Evolutionary conservation across 176 grass and related monocot genomes (phyloP).

Genomic region (Miscanthus lutarioriparius): DNA sequence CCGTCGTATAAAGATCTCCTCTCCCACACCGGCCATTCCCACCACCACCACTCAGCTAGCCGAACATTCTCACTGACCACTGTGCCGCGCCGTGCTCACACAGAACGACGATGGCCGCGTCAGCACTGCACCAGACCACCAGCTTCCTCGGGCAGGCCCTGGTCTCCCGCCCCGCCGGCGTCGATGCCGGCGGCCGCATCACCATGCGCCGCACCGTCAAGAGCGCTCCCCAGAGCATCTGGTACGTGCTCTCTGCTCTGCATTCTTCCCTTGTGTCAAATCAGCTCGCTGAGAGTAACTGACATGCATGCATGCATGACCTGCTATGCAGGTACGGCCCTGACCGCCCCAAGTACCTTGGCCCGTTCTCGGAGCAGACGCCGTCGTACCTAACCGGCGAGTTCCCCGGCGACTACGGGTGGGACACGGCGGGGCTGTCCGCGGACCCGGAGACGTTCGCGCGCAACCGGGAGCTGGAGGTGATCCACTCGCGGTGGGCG

Average conservation of each 20-base stretch:
- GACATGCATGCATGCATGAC: neutral
- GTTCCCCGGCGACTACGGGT: conserved; percentile 91
- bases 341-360: conserved; percentile 81
- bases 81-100: neutral
- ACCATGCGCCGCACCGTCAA: conserved; percentile 76
- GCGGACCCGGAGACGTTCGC: conserved; percentile 90
- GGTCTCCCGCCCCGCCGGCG: conserved; percentile 44
- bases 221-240: conserved; percentile 74
- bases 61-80: neutral
- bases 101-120: conserved; percentile 41
- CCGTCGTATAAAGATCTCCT: conserved; percentile 48
- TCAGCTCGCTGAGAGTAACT: neutral
- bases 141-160: conserved; percentile 59
- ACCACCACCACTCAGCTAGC: neutral
- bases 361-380: conserved; percentile 89
- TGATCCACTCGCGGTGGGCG: conserved; percentile 76
- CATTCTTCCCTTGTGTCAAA: neutral
- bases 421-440: conserved; percentile 87
- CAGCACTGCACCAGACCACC: conserved; percentile 60
- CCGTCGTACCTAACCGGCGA: conserved; percentile 88
- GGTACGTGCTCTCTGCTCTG: conserved; percentile 18
- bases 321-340: conserved; percentile 54
- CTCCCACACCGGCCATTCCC: neutral
- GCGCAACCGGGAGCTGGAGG: conserved; percentile 79
- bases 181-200: conserved; percentile 58